Base-by-base conservation (phyloP, 441 rosid species). In the Rhodomyrtus psidioides region DNA sequence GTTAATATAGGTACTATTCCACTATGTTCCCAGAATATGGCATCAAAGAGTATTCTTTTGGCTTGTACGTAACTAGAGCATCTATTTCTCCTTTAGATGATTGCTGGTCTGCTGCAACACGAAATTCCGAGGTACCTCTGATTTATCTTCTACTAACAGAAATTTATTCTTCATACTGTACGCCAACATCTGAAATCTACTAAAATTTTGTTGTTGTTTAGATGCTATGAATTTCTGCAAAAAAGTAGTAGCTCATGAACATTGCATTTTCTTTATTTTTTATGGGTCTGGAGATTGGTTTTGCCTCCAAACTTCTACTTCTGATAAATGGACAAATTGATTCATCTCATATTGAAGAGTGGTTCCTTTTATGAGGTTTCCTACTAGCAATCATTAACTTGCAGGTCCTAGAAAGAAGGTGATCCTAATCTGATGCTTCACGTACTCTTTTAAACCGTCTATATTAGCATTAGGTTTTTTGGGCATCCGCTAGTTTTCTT, bases 51-150 rank as follows among this genome's bases (percentile, higher is more conserved):
- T 34, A 7, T 70, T 70, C 79, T 70, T 70, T 70, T 70, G 79
- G 79, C 23, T 70, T 39, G 39, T 10, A 70, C 12, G 16, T 70
- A 70, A 70, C 79, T 34, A 70, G 16, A 39, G 79, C 79, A 70
- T 70, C 49, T 39, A 21, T 21, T 70, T 70, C 39, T 70, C 49
- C n/a, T 21, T 70, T 70, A 96, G 99, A 97, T 93, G 99, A 97
- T 91, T 97, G 99, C 91, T 97, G 99, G 99, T 93, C 98, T 82
- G 53, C 88, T 88, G 21, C 83, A 86, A 85, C 26, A 53, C 91
- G 99, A 83, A 92, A 97, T 91, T 89, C 85, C 53, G 75, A 92
- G 97, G 99, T 97, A 86, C 84, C 83, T 55, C 30, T 44, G 46
- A 23, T n/a, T 28, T 30, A 57, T 24, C 28, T 23, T 82, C 56